Evolutionary conservation across 2,329 filamentous ascomycete genomes (phyloP), one percentile per base, ranked within the genome.

Genomic region (Penicillium hordei): DNA sequence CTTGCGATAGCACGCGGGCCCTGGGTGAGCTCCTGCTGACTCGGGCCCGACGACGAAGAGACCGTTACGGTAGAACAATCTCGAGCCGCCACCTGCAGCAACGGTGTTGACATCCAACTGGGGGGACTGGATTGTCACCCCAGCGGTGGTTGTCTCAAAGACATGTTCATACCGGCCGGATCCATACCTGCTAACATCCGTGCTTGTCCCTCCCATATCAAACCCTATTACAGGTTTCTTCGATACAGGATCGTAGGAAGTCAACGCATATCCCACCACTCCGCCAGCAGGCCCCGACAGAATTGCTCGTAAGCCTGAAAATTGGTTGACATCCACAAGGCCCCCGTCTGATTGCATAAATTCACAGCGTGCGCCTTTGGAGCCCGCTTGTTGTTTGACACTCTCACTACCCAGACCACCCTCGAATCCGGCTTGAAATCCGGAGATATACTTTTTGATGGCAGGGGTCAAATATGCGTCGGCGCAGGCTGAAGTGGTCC

Each of bases 51-150:
- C 92, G 0, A 93, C 89, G 64, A 97, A 96, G 13, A 68, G 58
- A 19, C 59, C 65, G 52, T 68, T 61, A 25, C 65, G 65, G 51
- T 69, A 75, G 51, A 73, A 73, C 1, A 74, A 58, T 31, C 88
- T 82, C 0, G 89, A 93, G 7, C 91, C 91, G 55, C 92, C 92
- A 48, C 92, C 91, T 3, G 91, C 91, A 12, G 91, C 91, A 0
- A 96, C 91, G 0, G 91, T 96, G 73, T 95, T 96, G 76, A 96
- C 95, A 69, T 96, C 91, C 0, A 96, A 80, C 68, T 95, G 91
- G 0, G 91, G 91, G 2, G 89, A 92, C 68, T 95, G 91, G 27
- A 96, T 93, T 0, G 91, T 93, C 2, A 95, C 90, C 6, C 91
- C 92, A 0, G 91, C 91, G 1, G 90, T 95, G 0, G 90, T 95